Evolutionary conservation across 2,329 filamentous ascomycete species (phyloP).

Genomic region (Simplicillium aogashimaense): DNA sequence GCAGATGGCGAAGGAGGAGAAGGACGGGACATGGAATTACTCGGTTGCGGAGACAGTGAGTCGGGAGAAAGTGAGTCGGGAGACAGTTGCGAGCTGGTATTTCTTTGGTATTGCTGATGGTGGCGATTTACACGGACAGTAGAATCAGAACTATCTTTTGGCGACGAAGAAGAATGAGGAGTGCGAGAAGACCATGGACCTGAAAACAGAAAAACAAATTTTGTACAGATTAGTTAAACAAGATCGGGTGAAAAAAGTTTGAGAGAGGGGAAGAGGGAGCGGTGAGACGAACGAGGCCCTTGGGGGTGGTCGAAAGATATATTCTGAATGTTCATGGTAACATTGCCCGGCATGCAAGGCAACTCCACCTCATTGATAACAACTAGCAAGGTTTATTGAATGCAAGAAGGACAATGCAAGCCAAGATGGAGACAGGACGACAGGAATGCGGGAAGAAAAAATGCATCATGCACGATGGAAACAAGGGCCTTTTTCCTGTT

Average conservation of each 20-base stretch:
- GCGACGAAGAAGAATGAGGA: too few relatives aligned
- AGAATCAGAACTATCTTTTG: too few relatives aligned
- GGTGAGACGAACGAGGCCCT: not conserved
- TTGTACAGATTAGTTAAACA: too few relatives aligned
- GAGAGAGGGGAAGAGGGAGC: not conserved
- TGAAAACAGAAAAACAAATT: too few relatives aligned
- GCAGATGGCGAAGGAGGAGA: constrained; percentile 20
- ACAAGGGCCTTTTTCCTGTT: too few relatives aligned
- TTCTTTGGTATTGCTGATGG: too few relatives aligned
- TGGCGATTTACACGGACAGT: too few relatives aligned
- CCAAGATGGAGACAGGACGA: not conserved
- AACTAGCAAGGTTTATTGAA: not conserved
- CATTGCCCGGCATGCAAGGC: not conserved
- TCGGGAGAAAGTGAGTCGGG: not conserved
- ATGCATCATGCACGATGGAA: not conserved
- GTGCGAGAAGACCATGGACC: too few relatives aligned
- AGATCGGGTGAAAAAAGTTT: not conserved
- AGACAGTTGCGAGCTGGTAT: too few relatives aligned
- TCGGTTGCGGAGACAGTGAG: not conserved
- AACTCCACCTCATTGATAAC: not conserved
- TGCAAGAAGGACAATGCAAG: not conserved
- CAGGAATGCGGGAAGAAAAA: not conserved
- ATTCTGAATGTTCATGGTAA: not conserved
- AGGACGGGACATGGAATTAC: constrained; percentile 22
- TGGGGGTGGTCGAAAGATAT: not conserved